Conservation (phyloP, 768 basidiomycete species). For the Mycena maculata region DNA sequence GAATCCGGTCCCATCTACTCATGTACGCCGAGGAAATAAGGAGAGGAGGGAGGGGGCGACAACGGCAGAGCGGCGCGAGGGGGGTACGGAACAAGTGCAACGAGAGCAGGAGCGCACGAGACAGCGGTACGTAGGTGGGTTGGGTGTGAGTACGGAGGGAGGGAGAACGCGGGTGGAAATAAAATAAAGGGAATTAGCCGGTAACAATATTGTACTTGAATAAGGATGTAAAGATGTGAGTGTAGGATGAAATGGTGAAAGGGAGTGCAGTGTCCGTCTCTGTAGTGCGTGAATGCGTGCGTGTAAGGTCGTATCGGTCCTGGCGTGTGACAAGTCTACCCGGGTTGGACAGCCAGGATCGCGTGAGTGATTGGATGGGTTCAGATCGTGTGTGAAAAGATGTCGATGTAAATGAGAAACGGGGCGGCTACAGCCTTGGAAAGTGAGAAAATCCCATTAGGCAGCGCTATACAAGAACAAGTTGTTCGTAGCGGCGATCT, state of each 20-base stretch:
- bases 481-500: constrained; percentile 99
- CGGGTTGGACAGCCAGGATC: constrained; percentile 11
- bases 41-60: constrained; percentile 6
- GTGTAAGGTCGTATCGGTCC: constrained; percentile 32
- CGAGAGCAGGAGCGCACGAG: constrained; percentile 29
- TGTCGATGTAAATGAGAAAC: constrained; percentile 28
- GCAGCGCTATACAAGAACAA: constrained; percentile 87
- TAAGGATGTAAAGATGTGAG: constrained; percentile 23
- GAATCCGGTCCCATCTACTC: constrained; percentile 29
- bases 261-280: constrained; percentile 34
- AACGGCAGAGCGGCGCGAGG: constrained; percentile 22
- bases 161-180: constrained; percentile 7
- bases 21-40: constrained; percentile 23
- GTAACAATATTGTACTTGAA: constrained; percentile 33
- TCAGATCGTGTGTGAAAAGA: constrained; percentile 32
- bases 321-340: constrained; percentile 31
- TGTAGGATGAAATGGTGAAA: constrained; percentile 15
- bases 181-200: constrained; percentile 28
- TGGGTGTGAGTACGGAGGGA: constrained; percentile 18
- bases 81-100: constrained; percentile 10
- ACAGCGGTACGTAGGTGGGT: constrained; percentile 19
- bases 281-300: constrained; percentile 30
- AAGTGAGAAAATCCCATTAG: constrained; percentile 45
- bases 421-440: no score
- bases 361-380: constrained; percentile 25